Evolutionary conservation across 2,329 filamentous ascomycete species (phyloP), one percentile per base, ranked within the genome.

Genomic region (Bipolaris oryzae): DNA sequence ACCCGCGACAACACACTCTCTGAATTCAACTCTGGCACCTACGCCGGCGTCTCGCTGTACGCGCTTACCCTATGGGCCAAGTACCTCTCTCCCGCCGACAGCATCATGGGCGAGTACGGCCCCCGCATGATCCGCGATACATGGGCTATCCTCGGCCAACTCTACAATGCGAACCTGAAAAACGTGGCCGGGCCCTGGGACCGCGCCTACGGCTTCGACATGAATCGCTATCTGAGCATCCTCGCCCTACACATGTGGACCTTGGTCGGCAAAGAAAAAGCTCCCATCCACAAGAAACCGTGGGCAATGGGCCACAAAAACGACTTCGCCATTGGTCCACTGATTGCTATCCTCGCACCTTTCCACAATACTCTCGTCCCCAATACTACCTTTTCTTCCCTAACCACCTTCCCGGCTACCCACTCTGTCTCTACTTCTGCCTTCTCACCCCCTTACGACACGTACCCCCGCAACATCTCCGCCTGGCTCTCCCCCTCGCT

Each of bases 121-220:
- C 75, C 78, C 0, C 73, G 76, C 4, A 85, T 87, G 79, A 77
- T 87, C 16, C 59, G 71, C 4, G 68, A 80, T 13, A 85, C 81
- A 0, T 88, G 84, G 85, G 74, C 79, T 4, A 77, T 79, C 3
- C 76, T 84, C 1, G 77, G 78, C 0, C 62, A 80, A 43, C 77
- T 88, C 1, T 88, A 85, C 77, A 83, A 87, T 50, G 81, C 85
- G 0, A 78, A 80, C 1, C 71, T 88, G 73, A 82, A 80, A 61
- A 88, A 88, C 58, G 79, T 87, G 45, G 85, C 85, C 2, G 86
- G 86, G 0, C 86, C 86, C 0, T 88, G 86, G 86, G 86, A 88
- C 69, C 81, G 86, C 0, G 77, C 81, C 0, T 88, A 88, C 59
- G 85, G 85, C 0, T 87, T 82, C 55, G 85, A 88, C 57, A 87